Evolutionary conservation across 345 rosid species (phyloP).

Genomic region (Microcos paniculata): DNA sequence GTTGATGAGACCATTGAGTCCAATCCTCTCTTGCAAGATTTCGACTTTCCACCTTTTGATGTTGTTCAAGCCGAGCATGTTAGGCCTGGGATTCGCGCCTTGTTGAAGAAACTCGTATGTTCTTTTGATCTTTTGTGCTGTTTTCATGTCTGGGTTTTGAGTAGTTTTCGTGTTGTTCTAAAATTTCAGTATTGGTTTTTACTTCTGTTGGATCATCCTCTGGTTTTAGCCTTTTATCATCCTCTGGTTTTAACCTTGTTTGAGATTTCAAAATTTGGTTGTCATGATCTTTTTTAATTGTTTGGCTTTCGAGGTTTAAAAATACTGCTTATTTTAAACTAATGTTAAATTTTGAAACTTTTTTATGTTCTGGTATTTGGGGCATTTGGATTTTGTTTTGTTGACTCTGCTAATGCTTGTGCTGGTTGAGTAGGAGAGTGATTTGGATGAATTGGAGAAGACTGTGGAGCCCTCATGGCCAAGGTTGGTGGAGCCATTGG

Average conservation of each 20-base stretch:
- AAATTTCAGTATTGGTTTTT: not conserved
- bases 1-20: slow-evolving; percentile 26
- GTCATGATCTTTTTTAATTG: not conserved
- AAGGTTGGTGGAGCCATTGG: slow-evolving; percentile 88
- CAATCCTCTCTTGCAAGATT: slow-evolving; percentile 75
- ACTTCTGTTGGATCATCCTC: not conserved
- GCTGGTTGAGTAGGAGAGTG: slow-evolving; percentile 49
- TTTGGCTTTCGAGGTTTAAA: not conserved
- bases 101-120: slow-evolving; percentile 63
- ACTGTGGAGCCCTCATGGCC: slow-evolving; percentile 81
- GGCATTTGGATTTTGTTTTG: slow-evolving; percentile 4
- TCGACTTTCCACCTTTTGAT: slow-evolving; percentile 77
- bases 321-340: not conserved
- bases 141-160: not conserved
- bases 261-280: not conserved
- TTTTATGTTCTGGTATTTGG: not conserved
- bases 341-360: slow-evolving; percentile 2
- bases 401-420: not conserved
- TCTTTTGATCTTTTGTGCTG: not conserved
- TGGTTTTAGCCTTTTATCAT: not conserved
- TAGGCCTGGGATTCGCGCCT: slow-evolving; percentile 70
- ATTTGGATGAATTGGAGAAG: slow-evolving; percentile 71
- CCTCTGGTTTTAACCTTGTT: not conserved
- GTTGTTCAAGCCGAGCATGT: slow-evolving; percentile 67
- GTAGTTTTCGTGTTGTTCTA: not conserved